Evolutionary conservation across 2,329 filamentous ascomycete genomes (phyloP), one percentile per base, ranked within the genome.

Genomic region (Aspergillus flavus): DNA sequence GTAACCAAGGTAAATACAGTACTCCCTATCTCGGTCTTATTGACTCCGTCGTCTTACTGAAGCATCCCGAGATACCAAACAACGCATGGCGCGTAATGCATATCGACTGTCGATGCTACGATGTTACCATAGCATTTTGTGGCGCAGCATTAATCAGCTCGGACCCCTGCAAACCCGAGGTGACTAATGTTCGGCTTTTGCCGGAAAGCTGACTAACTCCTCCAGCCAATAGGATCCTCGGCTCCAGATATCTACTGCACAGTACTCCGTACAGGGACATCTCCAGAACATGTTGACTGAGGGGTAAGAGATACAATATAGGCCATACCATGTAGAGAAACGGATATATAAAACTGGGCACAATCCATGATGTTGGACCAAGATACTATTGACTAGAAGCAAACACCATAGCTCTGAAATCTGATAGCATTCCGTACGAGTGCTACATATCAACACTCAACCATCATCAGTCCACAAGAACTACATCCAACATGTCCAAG

Each of bases 71-170:
- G 46, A 32, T 28, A 23, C 45, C 46, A 28, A 50, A 7, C 46
- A 50, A 28, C 26, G 26, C 16, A 50, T 50, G 46, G 46, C 26
- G 26, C 16, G 16, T 50, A 16, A 50, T 23, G 23, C 46, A 19
- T 50, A 16, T 50, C 46, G 6, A 16, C 21, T 48, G 45, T 48
- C 12, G 6, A 41, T 41, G 39, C 19, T 23, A 46, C 45, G 19
- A 52, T 52, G 48, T 32, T 26, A 55, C 52, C 52, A 55, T 41
- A 36, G 34, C 52, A 39, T 55, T 39, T 9, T 14, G 52, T 55
- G 52, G 52, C 52, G 52, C 52, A 36, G 48, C 26, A 55, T 55
- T 55, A 36, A 30, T 55, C 52, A 55, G 52, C 52, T 55, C 52
- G 52, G 52, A 39, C 52, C 52, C 52, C 32, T 11, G 32, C n/a